A percentile compares a stretch with the other conserved stretches of the same genome.
phyloP scores from a whole-genome alignment of 352 stramenopile genomes.

The Globisporangium mamillatum region DNA sequence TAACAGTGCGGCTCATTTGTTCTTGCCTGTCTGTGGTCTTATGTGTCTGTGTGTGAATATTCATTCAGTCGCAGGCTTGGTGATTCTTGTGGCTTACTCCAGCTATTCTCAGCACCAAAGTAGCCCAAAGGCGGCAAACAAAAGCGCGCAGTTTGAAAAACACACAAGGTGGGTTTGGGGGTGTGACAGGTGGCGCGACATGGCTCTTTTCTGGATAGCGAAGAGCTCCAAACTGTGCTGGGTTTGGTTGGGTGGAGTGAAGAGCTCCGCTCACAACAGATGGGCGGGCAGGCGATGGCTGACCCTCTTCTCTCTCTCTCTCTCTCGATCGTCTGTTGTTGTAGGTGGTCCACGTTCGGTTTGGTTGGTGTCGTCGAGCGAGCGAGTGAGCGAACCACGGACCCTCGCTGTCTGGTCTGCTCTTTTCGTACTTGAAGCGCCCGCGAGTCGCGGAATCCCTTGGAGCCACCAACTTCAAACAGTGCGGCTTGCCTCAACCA shows the following conservation, averaged over 20 bases:
- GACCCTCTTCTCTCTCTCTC: neutral
- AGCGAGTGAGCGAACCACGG: neutral
- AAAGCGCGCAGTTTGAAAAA: neutral
- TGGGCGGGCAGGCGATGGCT: slow-evolving; percentile 1
- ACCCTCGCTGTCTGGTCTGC: slow-evolving; percentile 13
- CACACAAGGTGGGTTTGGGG: slow-evolving; percentile 13
- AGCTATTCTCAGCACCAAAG: neutral
- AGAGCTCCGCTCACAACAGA: neutral
- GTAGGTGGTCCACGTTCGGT: slow-evolving; percentile 3
- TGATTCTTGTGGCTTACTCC: neutral
- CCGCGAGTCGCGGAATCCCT: slow-evolving; percentile 16
- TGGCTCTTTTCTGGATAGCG: slow-evolving; percentile 12
- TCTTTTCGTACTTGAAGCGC: slow-evolving; percentile 55
- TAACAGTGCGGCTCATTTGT: neutral
- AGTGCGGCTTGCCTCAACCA: neutral
- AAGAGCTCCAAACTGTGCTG: slow-evolving; percentile 1
- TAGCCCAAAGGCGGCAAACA: neutral
- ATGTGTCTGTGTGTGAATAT: neutral
- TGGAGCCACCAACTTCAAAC: slow-evolving; percentile 83
- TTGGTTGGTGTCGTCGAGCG: slow-evolving; percentile 13
- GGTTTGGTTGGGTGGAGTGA: slow-evolving; percentile 8
- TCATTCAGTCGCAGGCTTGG: neutral
- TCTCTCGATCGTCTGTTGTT: slow-evolving; percentile 7
- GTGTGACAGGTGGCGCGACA: slow-evolving; percentile 7
- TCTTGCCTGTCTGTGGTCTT: neutral